phyloP scores from a whole-genome alignment of 148 eudicot species.

The Bassia scoparia region DNA sequence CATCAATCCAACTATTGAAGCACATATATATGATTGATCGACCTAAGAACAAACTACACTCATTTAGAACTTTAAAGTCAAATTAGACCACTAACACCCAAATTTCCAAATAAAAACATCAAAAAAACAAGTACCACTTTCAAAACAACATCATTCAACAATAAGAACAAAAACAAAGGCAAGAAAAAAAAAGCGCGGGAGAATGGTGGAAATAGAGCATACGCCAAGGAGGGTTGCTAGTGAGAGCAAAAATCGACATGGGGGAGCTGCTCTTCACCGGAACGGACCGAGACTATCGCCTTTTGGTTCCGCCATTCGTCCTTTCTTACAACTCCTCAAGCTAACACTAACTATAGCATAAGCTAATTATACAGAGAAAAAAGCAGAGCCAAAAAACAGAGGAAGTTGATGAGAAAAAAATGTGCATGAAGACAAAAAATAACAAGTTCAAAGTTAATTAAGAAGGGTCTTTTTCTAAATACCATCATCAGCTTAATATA shows the following conservation, averaged over 20 bases:
- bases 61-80: not conserved
- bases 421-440: conserved; percentile 2
- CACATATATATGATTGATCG: not conserved
- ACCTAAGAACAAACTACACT: not conserved
- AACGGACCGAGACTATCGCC: conserved; percentile 53
- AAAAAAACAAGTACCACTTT: not conserved
- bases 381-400: not conserved
- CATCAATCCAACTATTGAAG: no score
- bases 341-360: not conserved
- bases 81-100: not conserved
- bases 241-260: conserved; percentile 75
- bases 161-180: no score
- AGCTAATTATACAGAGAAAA: not conserved
- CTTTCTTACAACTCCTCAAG: not conserved
- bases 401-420: conserved; percentile 10
- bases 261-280: conserved; percentile 79
- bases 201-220: conserved; percentile 22
- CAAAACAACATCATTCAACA: no score
- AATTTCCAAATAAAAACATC: not conserved
- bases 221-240: conserved; percentile 86
- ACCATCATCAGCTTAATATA: conserved; percentile 3
- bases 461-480: conserved; percentile 16
- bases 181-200: not conserved
- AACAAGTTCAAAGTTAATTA: not conserved
- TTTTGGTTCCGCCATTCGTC: conserved; percentile 29